A percentile compares a stretch with the other conserved stretches of the same genome.
phyloP scores from a whole-genome alignment of 805 yeast genomes.

The Nakazawaea ishiwadae region DNA sequence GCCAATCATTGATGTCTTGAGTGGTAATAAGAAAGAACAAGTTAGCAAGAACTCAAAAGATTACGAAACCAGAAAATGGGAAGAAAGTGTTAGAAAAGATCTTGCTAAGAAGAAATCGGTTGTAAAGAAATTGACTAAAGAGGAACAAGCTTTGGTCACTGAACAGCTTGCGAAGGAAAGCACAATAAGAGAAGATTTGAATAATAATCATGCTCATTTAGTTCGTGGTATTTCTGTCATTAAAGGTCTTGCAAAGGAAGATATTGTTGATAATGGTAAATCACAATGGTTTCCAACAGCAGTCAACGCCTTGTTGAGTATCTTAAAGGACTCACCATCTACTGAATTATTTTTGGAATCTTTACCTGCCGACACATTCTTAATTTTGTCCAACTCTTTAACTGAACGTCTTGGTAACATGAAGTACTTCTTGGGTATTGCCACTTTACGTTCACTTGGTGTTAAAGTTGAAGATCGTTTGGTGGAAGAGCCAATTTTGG shows the following conservation, averaged over 20 bases:
- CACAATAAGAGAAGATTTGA: constrained; percentile 44
- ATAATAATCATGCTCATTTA: constrained; percentile 29
- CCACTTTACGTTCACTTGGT: constrained; percentile 56
- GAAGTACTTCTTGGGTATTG: constrained; percentile 58
- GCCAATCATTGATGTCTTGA: constrained; percentile 60
- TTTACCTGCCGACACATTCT: constrained; percentile 42
- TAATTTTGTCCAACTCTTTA: constrained; percentile 48
- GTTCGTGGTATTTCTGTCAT: constrained; percentile 51
- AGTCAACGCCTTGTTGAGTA: constrained; percentile 40
- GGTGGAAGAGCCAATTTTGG: constrained; percentile 46
- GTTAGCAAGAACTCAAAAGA: constrained; percentile 71
- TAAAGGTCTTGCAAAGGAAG: constrained; percentile 43
- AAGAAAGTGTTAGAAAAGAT: constrained; percentile 73
- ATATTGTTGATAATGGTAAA: constrained; percentile 58
- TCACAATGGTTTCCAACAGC: constrained; percentile 71
- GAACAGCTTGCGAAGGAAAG: constrained; percentile 64
- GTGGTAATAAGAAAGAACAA: constrained; percentile 39
- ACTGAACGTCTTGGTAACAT: constrained; percentile 47
- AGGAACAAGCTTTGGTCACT: constrained; percentile 61
- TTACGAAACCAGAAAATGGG: constrained; percentile 87
- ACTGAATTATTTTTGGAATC: constrained; percentile 17
- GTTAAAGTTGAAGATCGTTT: constrained; percentile 42
- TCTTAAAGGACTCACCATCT: constrained; percentile 38
- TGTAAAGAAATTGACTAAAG: constrained; percentile 62
- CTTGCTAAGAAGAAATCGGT: constrained; percentile 48